phyloP scores from a whole-genome alignment of 371 early-diverging fungal species.

The Mucor piriformis region DNA sequence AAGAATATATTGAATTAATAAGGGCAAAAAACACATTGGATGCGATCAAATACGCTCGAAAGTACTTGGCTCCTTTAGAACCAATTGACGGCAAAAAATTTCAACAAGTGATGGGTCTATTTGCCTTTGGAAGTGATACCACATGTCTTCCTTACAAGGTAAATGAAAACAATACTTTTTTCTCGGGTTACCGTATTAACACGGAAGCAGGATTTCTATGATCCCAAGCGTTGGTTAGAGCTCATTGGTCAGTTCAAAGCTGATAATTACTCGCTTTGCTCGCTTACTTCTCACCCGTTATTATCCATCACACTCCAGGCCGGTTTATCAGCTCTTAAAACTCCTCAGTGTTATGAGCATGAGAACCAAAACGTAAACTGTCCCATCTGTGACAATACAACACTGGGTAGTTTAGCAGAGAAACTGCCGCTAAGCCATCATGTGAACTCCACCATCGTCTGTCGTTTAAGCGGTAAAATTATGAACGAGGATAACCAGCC shows the following conservation, averaged over 20 bases:
- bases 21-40: slow-evolving; percentile 63
- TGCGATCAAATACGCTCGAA: slow-evolving; percentile 85
- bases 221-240: slow-evolving; percentile 76
- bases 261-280: slow-evolving; percentile 84
- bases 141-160: slow-evolving; percentile 78
- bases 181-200: too few relatives aligned
- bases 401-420: slow-evolving; percentile 81
- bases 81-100: slow-evolving; percentile 75
- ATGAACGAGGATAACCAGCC: slow-evolving; percentile 97
- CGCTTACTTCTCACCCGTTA: slow-evolving; percentile 81
- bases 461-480: slow-evolving; percentile 82
- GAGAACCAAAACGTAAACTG: slow-evolving; percentile 87
- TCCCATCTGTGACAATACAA: slow-evolving; percentile 88
- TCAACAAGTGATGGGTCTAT: slow-evolving; percentile 83
- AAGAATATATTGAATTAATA: slow-evolving; percentile 91
- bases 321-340: slow-evolving; percentile 92
- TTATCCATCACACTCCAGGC: slow-evolving; percentile 88
- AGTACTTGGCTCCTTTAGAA: slow-evolving; percentile 77
- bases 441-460: slow-evolving; percentile 90
- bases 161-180: slow-evolving; percentile 8
- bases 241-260: slow-evolving; percentile 79
- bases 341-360: slow-evolving; percentile 74
- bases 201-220: slow-evolving; percentile 74
- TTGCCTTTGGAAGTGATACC: slow-evolving; percentile 80
- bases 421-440: slow-evolving; percentile 90